Evolutionary conservation across 768 basidiomycete species (phyloP).

Genomic region (Paxillus rubicundulus): DNA sequence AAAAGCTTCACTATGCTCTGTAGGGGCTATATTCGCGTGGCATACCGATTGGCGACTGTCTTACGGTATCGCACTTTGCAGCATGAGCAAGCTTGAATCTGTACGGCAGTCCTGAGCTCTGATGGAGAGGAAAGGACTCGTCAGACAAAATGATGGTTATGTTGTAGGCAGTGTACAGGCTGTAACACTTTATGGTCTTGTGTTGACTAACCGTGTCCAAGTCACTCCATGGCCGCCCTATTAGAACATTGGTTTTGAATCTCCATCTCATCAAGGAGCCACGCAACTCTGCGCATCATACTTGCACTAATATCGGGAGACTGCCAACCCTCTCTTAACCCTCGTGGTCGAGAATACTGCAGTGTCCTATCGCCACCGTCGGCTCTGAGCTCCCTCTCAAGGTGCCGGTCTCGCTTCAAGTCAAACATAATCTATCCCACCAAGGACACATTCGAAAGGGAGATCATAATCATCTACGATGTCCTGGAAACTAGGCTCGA

Average conservation of each 20-base stretch:
- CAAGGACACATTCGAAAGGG: too few relatives aligned
- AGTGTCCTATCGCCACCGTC: not conserved
- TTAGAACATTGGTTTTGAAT: not conserved
- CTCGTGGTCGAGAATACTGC: not conserved
- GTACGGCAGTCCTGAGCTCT: not conserved
- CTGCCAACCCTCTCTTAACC: not conserved
- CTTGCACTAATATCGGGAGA: too few relatives aligned
- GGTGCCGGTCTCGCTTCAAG: too few relatives aligned
- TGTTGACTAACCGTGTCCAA: not conserved
- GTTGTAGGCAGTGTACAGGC: not conserved
- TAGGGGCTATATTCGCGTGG: too few relatives aligned
- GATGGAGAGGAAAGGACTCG: not conserved
- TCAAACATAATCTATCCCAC: too few relatives aligned
- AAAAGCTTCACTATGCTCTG: not conserved
- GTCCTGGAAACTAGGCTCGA: conserved; percentile 56
- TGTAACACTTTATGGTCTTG: not conserved
- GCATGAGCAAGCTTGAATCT: not conserved
- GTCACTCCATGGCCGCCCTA: too few relatives aligned
- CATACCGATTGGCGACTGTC: not conserved
- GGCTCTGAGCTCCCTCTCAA: too few relatives aligned
- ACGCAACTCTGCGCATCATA: not conserved
- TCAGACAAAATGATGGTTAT: not conserved
- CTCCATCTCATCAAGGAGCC: not conserved
- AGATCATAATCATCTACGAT: too few relatives aligned
- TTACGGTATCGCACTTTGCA: not conserved